A percentile compares a stretch with the other conserved stretches of the same genome.
These are phyloP conservation scores for Cicer arietinum DNA, from an alignment of 306 rosid genomes.

Conservation along the genomic window DNA sequence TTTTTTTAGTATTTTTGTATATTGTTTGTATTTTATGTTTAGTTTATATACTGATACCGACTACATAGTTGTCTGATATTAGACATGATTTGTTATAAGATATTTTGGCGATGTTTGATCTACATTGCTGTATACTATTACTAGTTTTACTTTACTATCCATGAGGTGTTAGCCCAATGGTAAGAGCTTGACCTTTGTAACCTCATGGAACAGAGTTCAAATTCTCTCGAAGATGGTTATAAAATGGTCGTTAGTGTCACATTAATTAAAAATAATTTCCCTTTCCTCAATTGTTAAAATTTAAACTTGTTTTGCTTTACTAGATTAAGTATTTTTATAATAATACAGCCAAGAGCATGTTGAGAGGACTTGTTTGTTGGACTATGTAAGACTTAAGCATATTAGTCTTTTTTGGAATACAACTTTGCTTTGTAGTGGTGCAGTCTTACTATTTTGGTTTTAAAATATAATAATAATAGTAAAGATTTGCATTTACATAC, in stretches of 20 bases:
- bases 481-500: slow-evolving; percentile 13
- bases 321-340: slow-evolving; percentile 6
- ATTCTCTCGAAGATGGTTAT: too few species aligned
- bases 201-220: too few species aligned
- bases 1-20: too few species aligned
- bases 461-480: neutral
- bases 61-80: neutral
- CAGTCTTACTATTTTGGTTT: slow-evolving; percentile 19
- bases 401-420: slow-evolving; percentile 15
- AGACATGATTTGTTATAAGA: neutral
- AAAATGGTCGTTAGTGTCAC: too few species aligned
- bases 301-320: neutral
- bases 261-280: too few species aligned
- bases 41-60: too few species aligned
- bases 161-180: too few species aligned
- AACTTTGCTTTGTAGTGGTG: slow-evolving; percentile 10
- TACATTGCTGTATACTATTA: neutral
- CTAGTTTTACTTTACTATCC: too few species aligned
- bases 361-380: neutral
- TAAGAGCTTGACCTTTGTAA: too few species aligned
- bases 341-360: neutral
- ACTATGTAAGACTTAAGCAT: neutral
- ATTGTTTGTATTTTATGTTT: too few species aligned
- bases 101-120: neutral
- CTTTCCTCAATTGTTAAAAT: too few species aligned